These are phyloP conservation scores for Didymella lethalis DNA, from an alignment of 2,329 filamentous ascomycete genomes.

Conservation along the genomic window DNA sequence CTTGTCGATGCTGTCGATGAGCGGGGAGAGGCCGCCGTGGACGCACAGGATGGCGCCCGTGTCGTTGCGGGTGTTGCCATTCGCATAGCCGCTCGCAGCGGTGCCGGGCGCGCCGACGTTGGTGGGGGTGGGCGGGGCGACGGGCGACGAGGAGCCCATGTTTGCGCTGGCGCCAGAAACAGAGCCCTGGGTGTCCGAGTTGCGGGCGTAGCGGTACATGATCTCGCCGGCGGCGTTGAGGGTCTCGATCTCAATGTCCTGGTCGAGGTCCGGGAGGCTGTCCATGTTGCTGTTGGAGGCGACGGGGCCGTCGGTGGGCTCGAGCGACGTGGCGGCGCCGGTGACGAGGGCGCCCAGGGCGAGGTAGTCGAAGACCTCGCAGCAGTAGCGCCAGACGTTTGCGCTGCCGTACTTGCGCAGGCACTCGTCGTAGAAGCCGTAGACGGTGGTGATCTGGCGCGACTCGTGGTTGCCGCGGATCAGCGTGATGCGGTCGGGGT, in stretches of 20 bases:
- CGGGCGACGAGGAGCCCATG: slow-evolving; percentile 46
- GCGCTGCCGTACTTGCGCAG: slow-evolving; percentile 94
- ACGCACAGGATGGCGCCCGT: slow-evolving; percentile 83
- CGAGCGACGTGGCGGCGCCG: slow-evolving; percentile 74
- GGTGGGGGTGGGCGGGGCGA: slow-evolving; percentile 52
- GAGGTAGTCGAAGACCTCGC: slow-evolving; percentile 97
- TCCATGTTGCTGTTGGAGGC: slow-evolving; percentile 60
- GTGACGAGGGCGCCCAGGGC: slow-evolving; percentile 88
- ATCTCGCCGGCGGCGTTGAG: slow-evolving; percentile 83
- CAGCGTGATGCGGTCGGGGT: slow-evolving; percentile 95
- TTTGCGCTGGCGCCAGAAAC: slow-evolving; percentile 42
- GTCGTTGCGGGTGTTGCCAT: slow-evolving; percentile 62
- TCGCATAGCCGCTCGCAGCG: slow-evolving; percentile 75
- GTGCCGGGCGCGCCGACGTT: slow-evolving; percentile 79
- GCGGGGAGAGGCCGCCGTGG: slow-evolving; percentile 88
- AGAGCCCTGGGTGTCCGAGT: slow-evolving; percentile 49
- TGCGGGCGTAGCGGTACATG: slow-evolving; percentile 73
- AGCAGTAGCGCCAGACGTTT: slow-evolving; percentile 93
- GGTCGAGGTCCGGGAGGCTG: slow-evolving; percentile 62
- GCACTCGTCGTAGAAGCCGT: slow-evolving; percentile 98
- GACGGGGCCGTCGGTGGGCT: slow-evolving; percentile 66
- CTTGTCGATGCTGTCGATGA: slow-evolving; percentile 94
- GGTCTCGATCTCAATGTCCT: slow-evolving; percentile 91
- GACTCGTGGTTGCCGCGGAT: slow-evolving; percentile 97
- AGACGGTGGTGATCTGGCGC: slow-evolving; percentile 94